Percentiles rank a stretch among this genome's conserved stretches.
phyloP scores from a whole-genome alignment of 768 basidiomycete species.

The Kwoniella europaea region DNA sequence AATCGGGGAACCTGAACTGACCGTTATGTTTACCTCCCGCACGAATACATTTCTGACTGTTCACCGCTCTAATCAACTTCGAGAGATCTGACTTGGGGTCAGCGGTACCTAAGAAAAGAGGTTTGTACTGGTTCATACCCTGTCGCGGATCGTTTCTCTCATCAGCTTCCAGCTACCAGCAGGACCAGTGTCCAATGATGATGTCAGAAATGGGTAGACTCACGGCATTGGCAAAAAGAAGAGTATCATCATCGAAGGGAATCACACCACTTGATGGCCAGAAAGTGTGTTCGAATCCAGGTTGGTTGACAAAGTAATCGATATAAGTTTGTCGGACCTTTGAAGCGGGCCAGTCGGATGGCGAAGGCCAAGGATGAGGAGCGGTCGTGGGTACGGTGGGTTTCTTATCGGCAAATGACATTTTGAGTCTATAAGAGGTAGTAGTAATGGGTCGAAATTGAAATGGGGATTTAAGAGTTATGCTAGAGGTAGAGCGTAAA shows the following conservation, averaged over 20 bases:
- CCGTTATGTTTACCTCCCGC: conserved; percentile 96
- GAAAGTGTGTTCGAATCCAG: conserved; percentile 72
- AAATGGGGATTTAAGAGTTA: neutral
- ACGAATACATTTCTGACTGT: conserved; percentile 96
- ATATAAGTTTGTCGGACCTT: conserved; percentile 89
- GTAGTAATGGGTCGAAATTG: neutral
- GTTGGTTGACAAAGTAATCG: conserved; percentile 74
- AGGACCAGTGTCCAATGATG: neutral
- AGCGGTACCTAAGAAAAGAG: conserved; percentile 96
- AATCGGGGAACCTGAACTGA: conserved; percentile 15
- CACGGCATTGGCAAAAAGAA: conserved; percentile 97
- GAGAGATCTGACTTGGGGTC: conserved; percentile 91
- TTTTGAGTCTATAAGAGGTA: conserved; percentile 8
- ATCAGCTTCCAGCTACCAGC: neutral
- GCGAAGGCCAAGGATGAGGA: conserved; percentile 54
- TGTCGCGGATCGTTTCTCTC: conserved; percentile 8
- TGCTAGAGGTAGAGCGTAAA: conserved; percentile 4
- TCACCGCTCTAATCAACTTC: conserved; percentile 89
- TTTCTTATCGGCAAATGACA: conserved; percentile 34
- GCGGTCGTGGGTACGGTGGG: conserved; percentile 43
- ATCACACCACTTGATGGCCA: conserved; percentile 90
- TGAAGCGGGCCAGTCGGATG: conserved; percentile 71
- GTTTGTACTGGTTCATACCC: conserved; percentile 77
- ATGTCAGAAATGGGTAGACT: conserved; percentile 53
- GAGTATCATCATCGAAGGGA: conserved; percentile 95